A percentile compares a stretch with the other conserved stretches of the same genome.
Evolutionary conservation across 179 eudicot genomes (phyloP).

Genomic region (Nepenthes alata): DNA sequence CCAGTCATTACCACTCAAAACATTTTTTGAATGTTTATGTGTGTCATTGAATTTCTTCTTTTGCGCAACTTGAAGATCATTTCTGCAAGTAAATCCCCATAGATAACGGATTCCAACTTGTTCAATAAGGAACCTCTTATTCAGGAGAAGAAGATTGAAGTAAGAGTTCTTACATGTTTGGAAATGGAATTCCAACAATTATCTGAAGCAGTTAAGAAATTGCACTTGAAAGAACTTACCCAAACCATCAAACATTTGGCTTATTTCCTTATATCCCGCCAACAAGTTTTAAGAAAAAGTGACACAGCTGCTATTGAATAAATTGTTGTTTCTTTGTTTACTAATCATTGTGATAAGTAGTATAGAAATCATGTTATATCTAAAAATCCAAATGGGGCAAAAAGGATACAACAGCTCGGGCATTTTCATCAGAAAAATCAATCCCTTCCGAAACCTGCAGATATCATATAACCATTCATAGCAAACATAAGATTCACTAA

Average conservation of each 20-base stretch:
- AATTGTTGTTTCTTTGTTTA: too few species aligned
- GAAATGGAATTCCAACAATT: constrained; percentile 92
- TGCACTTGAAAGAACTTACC: neutral
- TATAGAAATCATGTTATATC: too few species aligned
- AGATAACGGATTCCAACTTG: neutral
- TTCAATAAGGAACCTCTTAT: neutral
- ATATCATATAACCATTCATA: neutral
- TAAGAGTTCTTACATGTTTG: constrained; percentile 59
- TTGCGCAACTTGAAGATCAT: constrained; percentile 71
- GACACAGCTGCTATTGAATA: too few species aligned
- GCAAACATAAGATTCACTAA: neutral
- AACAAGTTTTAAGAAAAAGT: too few species aligned
- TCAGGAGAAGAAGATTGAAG: constrained; percentile 9
- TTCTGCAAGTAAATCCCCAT: constrained; percentile 30
- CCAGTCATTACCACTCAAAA: constrained; percentile 84
- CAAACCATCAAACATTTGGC: too few species aligned
- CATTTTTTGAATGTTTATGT: constrained; percentile 52
- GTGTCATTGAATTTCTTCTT: constrained; percentile 87
- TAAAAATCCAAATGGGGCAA: neutral
- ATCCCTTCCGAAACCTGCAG: constrained; percentile 95
- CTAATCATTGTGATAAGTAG: too few species aligned
- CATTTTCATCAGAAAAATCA: constrained; percentile 92
- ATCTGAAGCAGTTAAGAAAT: constrained; percentile 59
- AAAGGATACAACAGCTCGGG: constrained; percentile 97
- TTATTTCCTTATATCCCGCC: too few species aligned